Conservation (phyloP, 179 eudicot genomes). For the Amaranthus tricolor region DNA sequence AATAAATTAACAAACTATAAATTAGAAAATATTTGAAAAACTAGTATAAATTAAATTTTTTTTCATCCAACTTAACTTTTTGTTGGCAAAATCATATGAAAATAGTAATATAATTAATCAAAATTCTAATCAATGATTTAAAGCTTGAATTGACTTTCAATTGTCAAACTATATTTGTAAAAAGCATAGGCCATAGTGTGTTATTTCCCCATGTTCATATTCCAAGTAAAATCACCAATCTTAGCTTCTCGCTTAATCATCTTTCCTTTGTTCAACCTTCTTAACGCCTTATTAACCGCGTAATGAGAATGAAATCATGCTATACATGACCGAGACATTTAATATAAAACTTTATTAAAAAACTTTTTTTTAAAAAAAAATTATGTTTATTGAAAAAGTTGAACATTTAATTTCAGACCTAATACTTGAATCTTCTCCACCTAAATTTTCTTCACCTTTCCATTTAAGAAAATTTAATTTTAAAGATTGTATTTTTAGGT, state of each 20-base stretch:
- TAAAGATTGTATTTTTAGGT: no score
- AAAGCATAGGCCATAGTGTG: background rate
- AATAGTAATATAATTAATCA: no score
- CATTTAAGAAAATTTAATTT: background rate
- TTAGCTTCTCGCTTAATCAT: background rate
- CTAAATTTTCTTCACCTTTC: background rate
- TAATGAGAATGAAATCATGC: slow-evolving; percentile 13
- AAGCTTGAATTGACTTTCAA: background rate
- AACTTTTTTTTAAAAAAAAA: background rate
- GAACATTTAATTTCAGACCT: slow-evolving; percentile 15
- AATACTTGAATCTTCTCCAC: slow-evolving; percentile 21
- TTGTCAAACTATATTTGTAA: background rate
- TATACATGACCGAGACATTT: slow-evolving; percentile 22
- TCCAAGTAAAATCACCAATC: background rate
- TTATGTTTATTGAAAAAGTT: background rate
- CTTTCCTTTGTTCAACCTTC: slow-evolving; percentile 12
- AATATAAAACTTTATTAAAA: no score
- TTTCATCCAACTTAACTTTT: no score
- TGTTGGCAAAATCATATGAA: no score
- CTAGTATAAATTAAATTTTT: no score
- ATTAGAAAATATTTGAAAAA: no score
- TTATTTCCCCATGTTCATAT: background rate
- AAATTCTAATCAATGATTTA: background rate
- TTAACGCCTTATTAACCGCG: background rate
- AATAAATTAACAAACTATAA: no score